A percentile compares a stretch with the other conserved stretches of the same genome.
phyloP scores from a whole-genome alignment of 1,139 yeast genomes.

The Yamadazyma triangularis region DNA sequence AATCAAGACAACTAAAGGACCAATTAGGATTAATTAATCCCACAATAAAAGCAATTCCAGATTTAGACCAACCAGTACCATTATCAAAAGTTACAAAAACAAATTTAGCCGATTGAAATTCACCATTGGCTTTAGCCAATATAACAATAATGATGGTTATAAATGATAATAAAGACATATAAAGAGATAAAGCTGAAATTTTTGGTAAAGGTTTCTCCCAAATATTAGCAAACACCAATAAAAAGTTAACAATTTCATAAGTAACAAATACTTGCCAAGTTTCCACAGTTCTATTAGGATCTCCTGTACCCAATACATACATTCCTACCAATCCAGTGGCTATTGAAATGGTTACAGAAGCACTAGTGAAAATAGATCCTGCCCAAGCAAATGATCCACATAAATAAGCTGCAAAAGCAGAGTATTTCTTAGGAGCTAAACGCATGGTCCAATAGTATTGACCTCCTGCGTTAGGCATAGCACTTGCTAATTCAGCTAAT shows the following conservation, averaged over 20 bases:
- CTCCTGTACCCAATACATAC: conserved; percentile 35
- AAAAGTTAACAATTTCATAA: conserved; percentile 34
- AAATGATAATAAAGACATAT: conserved; percentile 51
- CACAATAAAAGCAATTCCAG: conserved; percentile 60
- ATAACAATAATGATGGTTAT: conserved; percentile 53
- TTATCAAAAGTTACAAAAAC: conserved; percentile 60
- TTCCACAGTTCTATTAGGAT: conserved; percentile 37
- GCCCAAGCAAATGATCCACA: conserved; percentile 57
- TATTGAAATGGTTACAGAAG: conserved; percentile 52
- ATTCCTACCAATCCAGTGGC: conserved; percentile 51
- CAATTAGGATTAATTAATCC: conserved; percentile 67
- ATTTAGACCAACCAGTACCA: conserved; percentile 60
- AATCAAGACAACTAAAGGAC: conserved; percentile 66
- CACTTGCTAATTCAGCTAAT: conserved; percentile 46
- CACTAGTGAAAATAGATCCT: conserved; percentile 55
- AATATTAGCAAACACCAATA: conserved; percentile 49
- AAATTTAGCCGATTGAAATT: conserved; percentile 52
- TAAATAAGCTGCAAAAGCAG: conserved; percentile 43
- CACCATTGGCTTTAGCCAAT: conserved; percentile 40
- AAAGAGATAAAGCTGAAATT: conserved; percentile 49
- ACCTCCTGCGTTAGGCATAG: conserved; percentile 63
- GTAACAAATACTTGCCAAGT: conserved; percentile 60
- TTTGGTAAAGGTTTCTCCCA: conserved; percentile 55
- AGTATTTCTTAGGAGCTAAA: conserved; percentile 45
- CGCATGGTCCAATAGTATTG: conserved; percentile 62